Conservation (phyloP, 129 eudicot genomes). For the Centrapalus pauciflorus region DNA sequence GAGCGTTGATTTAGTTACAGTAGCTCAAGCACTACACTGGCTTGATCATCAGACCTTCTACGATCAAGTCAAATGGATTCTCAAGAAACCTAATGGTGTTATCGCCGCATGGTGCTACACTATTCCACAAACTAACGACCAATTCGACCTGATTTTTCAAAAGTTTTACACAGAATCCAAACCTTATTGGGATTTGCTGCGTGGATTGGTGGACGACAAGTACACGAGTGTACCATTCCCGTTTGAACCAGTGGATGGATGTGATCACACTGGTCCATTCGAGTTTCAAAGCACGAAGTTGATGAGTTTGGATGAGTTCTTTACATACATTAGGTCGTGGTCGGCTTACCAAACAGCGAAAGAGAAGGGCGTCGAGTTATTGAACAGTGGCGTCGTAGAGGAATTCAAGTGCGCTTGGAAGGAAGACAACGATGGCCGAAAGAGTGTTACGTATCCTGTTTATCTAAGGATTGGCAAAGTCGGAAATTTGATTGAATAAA, state of each 20-base stretch:
- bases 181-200: slow-evolving; percentile 41
- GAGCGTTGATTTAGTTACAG: slow-evolving; percentile 53
- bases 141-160: slow-evolving; percentile 30
- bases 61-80: slow-evolving; percentile 46
- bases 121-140: slow-evolving; percentile 30
- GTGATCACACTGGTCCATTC: slow-evolving; percentile 58
- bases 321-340: slow-evolving; percentile 49
- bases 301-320: slow-evolving; percentile 49
- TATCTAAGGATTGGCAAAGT: slow-evolving; percentile 71
- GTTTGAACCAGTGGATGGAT: slow-evolving; percentile 58
- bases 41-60: slow-evolving; percentile 52
- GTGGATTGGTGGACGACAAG: slow-evolving; percentile 43
- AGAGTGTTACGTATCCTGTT: slow-evolving; percentile 49
- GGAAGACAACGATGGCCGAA: slow-evolving; percentile 35
- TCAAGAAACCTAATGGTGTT: slow-evolving; percentile 72
- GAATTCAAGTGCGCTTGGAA: slow-evolving; percentile 54
- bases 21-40: slow-evolving; percentile 85
- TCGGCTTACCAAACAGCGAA: slow-evolving; percentile 63
- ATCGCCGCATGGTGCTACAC: slow-evolving; percentile 87
- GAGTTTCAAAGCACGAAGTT: slow-evolving; percentile 36
- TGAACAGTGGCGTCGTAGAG: slow-evolving; percentile 41
- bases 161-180: slow-evolving; percentile 30
- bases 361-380: slow-evolving; percentile 64
- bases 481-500: slow-evolving; percentile 17
- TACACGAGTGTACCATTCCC: slow-evolving; percentile 50